A percentile compares a stretch with the other conserved stretches of the same genome.
These are phyloP conservation scores for Calocera cornea DNA, from an alignment of 768 basidiomycete genomes.

Conservation along the genomic window DNA sequence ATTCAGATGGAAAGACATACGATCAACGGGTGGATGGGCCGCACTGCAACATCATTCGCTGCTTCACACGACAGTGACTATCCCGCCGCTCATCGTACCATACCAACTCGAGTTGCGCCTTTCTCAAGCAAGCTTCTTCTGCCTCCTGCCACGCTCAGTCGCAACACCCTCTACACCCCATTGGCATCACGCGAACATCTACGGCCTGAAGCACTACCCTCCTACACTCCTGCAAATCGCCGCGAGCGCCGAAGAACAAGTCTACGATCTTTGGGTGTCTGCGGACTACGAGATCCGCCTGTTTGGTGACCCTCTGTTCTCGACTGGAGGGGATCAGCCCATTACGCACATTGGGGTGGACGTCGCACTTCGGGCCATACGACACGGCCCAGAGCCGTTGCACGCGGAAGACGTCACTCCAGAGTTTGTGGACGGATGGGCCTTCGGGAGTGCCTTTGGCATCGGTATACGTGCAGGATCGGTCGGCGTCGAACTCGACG, in stretches of 20 bases:
- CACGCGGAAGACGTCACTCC: constrained; percentile 42
- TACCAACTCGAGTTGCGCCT: constrained; percentile 49
- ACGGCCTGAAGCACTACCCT: constrained; percentile 43
- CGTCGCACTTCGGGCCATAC: constrained; percentile 30
- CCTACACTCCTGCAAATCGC: constrained; percentile 41
- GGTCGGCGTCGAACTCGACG: not conserved
- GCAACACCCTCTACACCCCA: constrained; percentile 23
- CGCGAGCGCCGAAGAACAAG: constrained; percentile 28
- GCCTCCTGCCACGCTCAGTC: constrained; percentile 38
- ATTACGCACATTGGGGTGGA: constrained; percentile 42
- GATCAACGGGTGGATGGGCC: constrained; percentile 75
- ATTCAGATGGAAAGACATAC: constrained; percentile 62
- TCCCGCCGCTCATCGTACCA: constrained; percentile 34
- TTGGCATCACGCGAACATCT: constrained; percentile 86
- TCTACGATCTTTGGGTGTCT: constrained; percentile 58
- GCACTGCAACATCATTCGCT: constrained; percentile 67
- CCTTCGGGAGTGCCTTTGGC: constrained; percentile 56
- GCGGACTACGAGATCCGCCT: constrained; percentile 83
- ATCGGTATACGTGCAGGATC: constrained; percentile 40
- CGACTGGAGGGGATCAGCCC: constrained; percentile 32
- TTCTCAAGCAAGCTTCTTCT: constrained; percentile 61
- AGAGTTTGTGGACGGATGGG: constrained; percentile 60
- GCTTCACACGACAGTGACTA: constrained; percentile 47
- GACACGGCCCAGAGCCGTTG: constrained; percentile 29
- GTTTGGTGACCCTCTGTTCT: constrained; percentile 56